Conservation (phyloP, 176 grass and related monocot genomes). For the Juncus effusus region DNA sequence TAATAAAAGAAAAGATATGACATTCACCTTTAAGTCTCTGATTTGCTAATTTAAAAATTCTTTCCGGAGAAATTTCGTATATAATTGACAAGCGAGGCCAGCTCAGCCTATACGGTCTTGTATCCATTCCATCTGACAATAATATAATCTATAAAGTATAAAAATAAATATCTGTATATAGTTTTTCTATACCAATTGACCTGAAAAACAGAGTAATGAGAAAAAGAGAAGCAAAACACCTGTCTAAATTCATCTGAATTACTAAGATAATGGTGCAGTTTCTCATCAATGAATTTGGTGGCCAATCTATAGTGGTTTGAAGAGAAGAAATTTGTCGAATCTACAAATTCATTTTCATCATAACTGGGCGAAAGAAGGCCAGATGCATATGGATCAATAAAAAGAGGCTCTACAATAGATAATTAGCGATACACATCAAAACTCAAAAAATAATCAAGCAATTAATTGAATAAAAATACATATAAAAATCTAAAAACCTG, state of each 20-base stretch:
- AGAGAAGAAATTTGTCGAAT: conserved; percentile 25
- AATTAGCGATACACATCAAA: conserved; percentile 8
- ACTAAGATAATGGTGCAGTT: conserved; percentile 45
- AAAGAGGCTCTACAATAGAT: conserved; percentile 68
- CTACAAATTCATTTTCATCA: conserved; percentile 22
- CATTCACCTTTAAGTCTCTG: conserved; percentile 58
- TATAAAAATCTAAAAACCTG: conserved; percentile 24
- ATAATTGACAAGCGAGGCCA: conserved; percentile 71
- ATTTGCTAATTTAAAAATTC: conserved; percentile 41
- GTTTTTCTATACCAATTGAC: too few relatives aligned
- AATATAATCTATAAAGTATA: conserved; percentile 91
- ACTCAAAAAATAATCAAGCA: background rate
- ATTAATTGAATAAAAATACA: conserved; percentile 8
- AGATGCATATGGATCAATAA: conserved; percentile 71
- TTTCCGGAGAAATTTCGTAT: conserved; percentile 73
- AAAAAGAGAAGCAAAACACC: conserved; percentile 42
- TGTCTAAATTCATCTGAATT: conserved; percentile 61
- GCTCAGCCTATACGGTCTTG: conserved; percentile 80
- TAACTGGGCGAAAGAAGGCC: conserved; percentile 58
- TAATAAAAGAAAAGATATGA: conserved; percentile 9
- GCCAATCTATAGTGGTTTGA: conserved; percentile 47
- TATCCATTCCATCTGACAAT: conserved; percentile 98
- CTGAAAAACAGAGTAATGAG: conserved; percentile 1
- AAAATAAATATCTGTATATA: conserved; percentile 21
- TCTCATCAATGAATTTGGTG: conserved; percentile 86